Base-by-base conservation (phyloP, 805 yeast species). In the Sugiyamaella valdiviana region DNA sequence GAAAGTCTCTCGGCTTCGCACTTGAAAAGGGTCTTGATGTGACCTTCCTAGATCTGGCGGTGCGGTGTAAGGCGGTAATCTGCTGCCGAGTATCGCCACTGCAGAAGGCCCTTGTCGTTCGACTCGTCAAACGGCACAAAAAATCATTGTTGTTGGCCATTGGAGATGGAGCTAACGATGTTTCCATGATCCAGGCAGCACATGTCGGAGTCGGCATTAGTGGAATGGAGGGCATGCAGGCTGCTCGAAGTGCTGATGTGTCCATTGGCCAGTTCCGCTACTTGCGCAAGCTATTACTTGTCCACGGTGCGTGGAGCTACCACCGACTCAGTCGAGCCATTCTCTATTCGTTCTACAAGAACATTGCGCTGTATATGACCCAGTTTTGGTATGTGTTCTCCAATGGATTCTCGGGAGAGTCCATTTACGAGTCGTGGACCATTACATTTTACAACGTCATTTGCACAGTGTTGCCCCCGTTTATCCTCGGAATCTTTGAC, bases 141-240 rank as follows among this genome's bases (percentile, higher is more conserved):
- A 82, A 84, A 42, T 65, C 74, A 2, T 79, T 95, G 1, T 66
- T 95, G 39, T 71, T 93, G 51, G 98, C 99, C 0, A 84, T 93
- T 62, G 99, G 99, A 39, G 99, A 93, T 68, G 99, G 99, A 62
- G 99, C 99, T 2, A 93, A 93, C 63, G 99, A 93, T 70, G 99
- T 93, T 37, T 84, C 95, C 35, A 93, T 93, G 99, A 93, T 93
- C 56, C 99, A 93, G 67, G 98, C 99, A 14, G 99, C 99, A 0
- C 98, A 93, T 66, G 96, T 93, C 46, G 99, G 99, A 54, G 96
- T 93, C 20, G 99, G 99, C 63, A 95, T 93, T 54, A 86, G 95
- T 67, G 99, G 99, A 56, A 84, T 89, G 91, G 99, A 93, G 70
- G 99, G 99, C 57, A 89, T 90, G 88, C 99, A 93, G 68, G 99